Conservation (phyloP, 2,329 filamentous ascomycete species). For the Venturia asperata region DNA sequence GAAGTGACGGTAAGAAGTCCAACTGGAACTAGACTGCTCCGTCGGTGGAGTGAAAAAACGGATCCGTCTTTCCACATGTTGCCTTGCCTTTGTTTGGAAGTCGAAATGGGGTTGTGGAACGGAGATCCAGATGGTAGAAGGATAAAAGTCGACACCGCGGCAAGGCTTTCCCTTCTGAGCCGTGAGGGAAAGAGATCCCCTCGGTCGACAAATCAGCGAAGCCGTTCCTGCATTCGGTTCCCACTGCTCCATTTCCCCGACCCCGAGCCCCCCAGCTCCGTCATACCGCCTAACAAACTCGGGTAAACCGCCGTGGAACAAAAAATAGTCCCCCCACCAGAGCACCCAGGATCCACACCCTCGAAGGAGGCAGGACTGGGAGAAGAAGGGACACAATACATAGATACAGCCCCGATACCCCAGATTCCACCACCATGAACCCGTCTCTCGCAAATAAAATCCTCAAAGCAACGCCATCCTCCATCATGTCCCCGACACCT, state of each 20-base stretch:
- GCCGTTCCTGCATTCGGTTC: background rate
- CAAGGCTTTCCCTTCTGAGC: background rate
- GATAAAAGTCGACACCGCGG: background rate
- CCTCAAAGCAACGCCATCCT: conserved; percentile 32
- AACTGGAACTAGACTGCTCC: background rate
- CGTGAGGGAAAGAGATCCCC: background rate
- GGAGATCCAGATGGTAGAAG: background rate
- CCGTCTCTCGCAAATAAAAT: conserved; percentile 35
- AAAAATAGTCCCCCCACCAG: background rate
- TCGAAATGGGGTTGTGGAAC: background rate
- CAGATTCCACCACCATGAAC: conserved; percentile 27
- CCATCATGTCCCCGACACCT: conserved; percentile 33
- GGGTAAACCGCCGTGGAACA: background rate
- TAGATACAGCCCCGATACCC: background rate
- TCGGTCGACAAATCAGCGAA: background rate
- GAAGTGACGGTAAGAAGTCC: background rate
- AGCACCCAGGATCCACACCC: background rate
- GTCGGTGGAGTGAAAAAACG: background rate
- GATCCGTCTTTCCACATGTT: background rate
- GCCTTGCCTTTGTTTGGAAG: background rate
- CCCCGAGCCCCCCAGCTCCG: background rate
- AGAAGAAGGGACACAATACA: background rate
- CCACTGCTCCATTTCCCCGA: background rate
- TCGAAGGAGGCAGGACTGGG: no score
- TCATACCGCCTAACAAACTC: background rate